A percentile compares a stretch with the other conserved stretches of the same genome.
Conservation (phyloP, 805 yeast species). For the Starmerella lactis-condensi region DNA sequence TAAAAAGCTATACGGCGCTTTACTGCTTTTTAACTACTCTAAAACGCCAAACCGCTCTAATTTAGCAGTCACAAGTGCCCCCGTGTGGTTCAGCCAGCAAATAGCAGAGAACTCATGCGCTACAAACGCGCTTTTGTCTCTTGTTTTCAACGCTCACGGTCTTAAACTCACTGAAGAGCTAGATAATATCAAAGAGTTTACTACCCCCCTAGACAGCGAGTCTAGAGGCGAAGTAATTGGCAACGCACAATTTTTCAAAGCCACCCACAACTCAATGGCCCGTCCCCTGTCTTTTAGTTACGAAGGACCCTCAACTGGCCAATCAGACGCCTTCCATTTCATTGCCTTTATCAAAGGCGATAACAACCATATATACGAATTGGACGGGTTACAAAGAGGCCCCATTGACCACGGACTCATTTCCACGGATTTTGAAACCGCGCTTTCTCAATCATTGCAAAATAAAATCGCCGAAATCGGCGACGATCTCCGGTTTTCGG, state of each 20-base stretch:
- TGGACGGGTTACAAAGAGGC: conserved; percentile 40
- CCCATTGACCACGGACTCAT: conserved; percentile 35
- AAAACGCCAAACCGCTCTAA: conserved; percentile 23
- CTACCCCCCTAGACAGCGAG: conserved; percentile 35
- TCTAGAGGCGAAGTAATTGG: conserved; percentile 44
- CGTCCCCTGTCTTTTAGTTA: conserved; percentile 35
- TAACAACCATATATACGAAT: conserved; percentile 34
- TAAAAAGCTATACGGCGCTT: conserved; percentile 36
- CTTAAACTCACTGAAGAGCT: conserved; percentile 34
- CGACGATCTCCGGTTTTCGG: conserved; percentile 37
- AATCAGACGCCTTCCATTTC: conserved; percentile 42
- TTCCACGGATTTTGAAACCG: conserved; percentile 25
- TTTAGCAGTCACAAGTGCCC: conserved; percentile 16
- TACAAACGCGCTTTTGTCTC: conserved; percentile 49
- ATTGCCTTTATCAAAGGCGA: conserved; percentile 32
- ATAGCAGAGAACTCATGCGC: conserved; percentile 54
- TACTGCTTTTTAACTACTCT: conserved; percentile 45
- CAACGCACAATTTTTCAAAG: conserved; percentile 37
- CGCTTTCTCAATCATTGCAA: conserved; percentile 29
- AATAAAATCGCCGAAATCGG: conserved; percentile 32
- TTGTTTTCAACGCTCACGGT: conserved; percentile 30
- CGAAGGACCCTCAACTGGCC: conserved; percentile 23
- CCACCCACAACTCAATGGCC: conserved; percentile 43
- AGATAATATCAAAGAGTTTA: conserved; percentile 31
- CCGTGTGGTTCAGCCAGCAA: conserved; percentile 43